Percentiles rank a stretch among this genome's conserved stretches.
These are phyloP conservation scores for Cyclostephanos tholiformis DNA, from an alignment of 108 stramenopile species.

Conservation along the genomic window DNA sequence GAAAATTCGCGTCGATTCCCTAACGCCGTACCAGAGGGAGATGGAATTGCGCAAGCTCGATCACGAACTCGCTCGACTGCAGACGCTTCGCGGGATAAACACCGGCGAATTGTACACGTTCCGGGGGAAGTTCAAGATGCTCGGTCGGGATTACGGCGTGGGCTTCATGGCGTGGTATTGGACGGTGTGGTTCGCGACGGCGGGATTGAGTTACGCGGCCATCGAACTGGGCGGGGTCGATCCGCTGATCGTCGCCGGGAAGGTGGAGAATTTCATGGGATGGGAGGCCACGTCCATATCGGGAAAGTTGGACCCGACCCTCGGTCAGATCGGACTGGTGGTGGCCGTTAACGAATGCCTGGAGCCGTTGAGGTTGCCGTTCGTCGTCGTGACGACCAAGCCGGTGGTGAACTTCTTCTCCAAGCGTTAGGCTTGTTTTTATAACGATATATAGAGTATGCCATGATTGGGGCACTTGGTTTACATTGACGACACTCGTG, in stretches of 20 bases:
- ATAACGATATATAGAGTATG: background rate
- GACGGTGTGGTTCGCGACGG: slow-evolving; percentile 74
- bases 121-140: slow-evolving; percentile 80
- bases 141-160: slow-evolving; percentile 78
- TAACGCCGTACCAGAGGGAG: slow-evolving; percentile 72
- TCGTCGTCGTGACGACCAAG: slow-evolving; percentile 86
- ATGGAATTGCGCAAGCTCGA: slow-evolving; percentile 78
- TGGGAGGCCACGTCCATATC: slow-evolving; percentile 49
- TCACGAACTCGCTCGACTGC: slow-evolving; percentile 68
- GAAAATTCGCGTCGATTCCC: slow-evolving; percentile 66
- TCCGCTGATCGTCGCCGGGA: slow-evolving; percentile 60
- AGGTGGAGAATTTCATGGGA: slow-evolving; percentile 64
- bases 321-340: slow-evolving; percentile 78
- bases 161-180: slow-evolving; percentile 81
- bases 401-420: slow-evolving; percentile 74
- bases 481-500: too few relatives aligned
- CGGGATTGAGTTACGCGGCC: slow-evolving; percentile 60
- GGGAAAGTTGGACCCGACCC: slow-evolving; percentile 72
- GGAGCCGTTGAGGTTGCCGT: slow-evolving; percentile 78
- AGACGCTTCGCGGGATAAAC: slow-evolving; percentile 80
- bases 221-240: slow-evolving; percentile 80
- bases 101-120: slow-evolving; percentile 86
- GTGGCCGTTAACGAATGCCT: slow-evolving; percentile 81
- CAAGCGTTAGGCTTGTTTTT: slow-evolving; percentile 20
- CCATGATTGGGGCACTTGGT: background rate